Evolutionary conservation across 1,284 basidiomycete species (phyloP).

Genomic region (Tausonia pullulans): DNA sequence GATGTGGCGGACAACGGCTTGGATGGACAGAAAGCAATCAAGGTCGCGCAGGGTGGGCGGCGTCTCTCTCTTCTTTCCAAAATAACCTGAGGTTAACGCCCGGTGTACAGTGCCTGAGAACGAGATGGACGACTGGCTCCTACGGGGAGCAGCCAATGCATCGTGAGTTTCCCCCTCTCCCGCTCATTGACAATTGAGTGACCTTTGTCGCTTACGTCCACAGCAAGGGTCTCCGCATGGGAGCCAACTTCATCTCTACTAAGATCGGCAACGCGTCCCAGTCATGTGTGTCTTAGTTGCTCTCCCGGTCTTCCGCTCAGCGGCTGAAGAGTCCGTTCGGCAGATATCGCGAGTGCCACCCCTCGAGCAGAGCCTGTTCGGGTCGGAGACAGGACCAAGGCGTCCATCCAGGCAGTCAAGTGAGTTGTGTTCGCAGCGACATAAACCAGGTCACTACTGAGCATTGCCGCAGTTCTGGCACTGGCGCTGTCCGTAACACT

Average conservation of each 20-base stretch:
- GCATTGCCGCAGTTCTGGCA: background rate
- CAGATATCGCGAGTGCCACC: background rate
- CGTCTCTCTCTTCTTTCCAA: too few relatives aligned
- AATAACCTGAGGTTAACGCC: too few relatives aligned
- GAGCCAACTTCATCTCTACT: conserved; percentile 22
- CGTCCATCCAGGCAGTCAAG: background rate
- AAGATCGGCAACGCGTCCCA: background rate
- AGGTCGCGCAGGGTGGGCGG: conserved; percentile 33
- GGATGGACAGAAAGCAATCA: conserved; percentile 32
- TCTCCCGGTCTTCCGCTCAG: too few relatives aligned
- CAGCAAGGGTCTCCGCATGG: conserved; percentile 20
- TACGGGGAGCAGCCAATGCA: conserved; percentile 53
- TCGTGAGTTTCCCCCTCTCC: conserved; percentile 41
- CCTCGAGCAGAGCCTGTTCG: conserved; percentile 6
- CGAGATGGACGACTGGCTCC: conserved; percentile 53
- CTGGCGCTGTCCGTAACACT: background rate
- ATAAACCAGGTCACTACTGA: background rate
- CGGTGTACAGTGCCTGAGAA: conserved; percentile 45
- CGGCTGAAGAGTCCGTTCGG: too few relatives aligned
- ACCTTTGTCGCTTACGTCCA: background rate
- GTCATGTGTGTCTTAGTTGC: background rate
- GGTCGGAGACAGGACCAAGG: conserved; percentile 1
- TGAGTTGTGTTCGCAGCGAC: background rate
- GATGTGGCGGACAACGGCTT: conserved; percentile 50
- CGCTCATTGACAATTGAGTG: background rate